Percentiles rank a stretch among this genome's conserved stretches.
Evolutionary conservation across 768 basidiomycete genomes (phyloP).

Genomic region (Lentinula boryana): DNA sequence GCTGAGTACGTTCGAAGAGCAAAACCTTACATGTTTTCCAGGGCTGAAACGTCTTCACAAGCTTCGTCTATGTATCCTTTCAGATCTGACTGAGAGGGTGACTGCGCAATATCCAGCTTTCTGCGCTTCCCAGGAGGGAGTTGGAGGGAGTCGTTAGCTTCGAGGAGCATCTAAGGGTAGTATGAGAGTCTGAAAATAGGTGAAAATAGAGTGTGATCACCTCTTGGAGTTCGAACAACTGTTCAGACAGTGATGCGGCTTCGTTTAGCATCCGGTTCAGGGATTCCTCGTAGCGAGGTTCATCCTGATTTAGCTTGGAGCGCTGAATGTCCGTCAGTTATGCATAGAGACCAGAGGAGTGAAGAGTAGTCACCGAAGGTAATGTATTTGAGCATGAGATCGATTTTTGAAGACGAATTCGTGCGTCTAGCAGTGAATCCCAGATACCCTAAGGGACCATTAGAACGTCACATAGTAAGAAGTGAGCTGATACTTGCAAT

Average conservation of each 20-base stretch:
- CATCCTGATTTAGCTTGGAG: constrained; percentile 11
- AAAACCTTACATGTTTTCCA: constrained; percentile 49
- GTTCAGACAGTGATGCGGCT: constrained; percentile 54
- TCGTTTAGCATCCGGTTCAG: constrained; percentile 54
- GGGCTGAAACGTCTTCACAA: constrained; percentile 29
- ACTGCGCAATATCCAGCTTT: constrained; percentile 26
- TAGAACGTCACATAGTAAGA: background rate
- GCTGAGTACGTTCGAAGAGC: background rate
- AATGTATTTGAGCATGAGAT: constrained; percentile 58
- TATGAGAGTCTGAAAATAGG: background rate
- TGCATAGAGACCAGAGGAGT: constrained; percentile 19
- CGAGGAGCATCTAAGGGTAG: constrained; percentile 35
- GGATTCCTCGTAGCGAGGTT: constrained; percentile 34
- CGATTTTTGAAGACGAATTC: constrained; percentile 88
- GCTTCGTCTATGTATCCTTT: constrained; percentile 35
- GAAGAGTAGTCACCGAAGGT: constrained; percentile 38
- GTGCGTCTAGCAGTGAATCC: constrained; percentile 84
- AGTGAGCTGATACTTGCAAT: constrained; percentile 46
- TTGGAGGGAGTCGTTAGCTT: constrained; percentile 38
- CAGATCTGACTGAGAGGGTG: constrained; percentile 21
- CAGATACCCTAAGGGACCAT: constrained; percentile 58
- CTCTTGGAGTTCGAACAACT: constrained; percentile 64
- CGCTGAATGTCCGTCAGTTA: constrained; percentile 23
- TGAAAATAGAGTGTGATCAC: constrained; percentile 27
- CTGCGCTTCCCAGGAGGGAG: constrained; percentile 56